Evolutionary conservation across 179 eudicot genomes (phyloP), one percentile per base, ranked within the genome.

Genomic region (Silene noctiflora): DNA sequence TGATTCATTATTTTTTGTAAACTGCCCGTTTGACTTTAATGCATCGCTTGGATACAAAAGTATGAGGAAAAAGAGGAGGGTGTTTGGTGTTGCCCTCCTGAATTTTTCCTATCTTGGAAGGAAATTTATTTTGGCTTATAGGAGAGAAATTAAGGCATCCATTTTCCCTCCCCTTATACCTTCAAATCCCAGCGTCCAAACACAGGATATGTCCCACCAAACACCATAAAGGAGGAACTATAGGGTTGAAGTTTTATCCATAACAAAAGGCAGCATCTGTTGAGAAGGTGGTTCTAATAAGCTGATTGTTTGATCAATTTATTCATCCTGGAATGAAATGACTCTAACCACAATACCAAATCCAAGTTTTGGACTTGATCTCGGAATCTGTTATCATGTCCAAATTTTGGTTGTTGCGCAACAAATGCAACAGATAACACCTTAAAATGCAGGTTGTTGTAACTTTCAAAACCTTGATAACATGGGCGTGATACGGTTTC

Each of bases 151-250:
- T 3, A 19, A 51, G 58, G 58, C n/a, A 51, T 51, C n/a, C 58
- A 51, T 51, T 51, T 16, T 51, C 58, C 58, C 58, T 16, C 58
- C 17, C 5, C 58, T 51, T 19, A 0, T 51, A n/a, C 58, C 5
- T 51, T 16, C 58, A 51, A 51, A 51, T 51, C 58, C 58, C n/a
- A 12, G n/a, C 58, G n/a, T 16, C 58, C 58, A 51, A 51, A 51
- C 58, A 51, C 14, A 51, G 58, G 58, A 16, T 14, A 63, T 25
- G 19, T 25, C 11, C 39, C 31, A 62, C 67, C 67, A 24, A 62
- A 24, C 67, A 24, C 67, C 64, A 63, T 11, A 63, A 25, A 63
- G 17, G 67, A 63, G 29, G 13, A 62, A 62, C 33, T 62, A 63
- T 12, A 24, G 19, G 71, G 51, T 1, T 33, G 10, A n/a, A 67